These are phyloP conservation scores for Jackrogersella minutella DNA, from an alignment of 495 filamentous ascomycete genomes.

Conservation along the genomic window DNA sequence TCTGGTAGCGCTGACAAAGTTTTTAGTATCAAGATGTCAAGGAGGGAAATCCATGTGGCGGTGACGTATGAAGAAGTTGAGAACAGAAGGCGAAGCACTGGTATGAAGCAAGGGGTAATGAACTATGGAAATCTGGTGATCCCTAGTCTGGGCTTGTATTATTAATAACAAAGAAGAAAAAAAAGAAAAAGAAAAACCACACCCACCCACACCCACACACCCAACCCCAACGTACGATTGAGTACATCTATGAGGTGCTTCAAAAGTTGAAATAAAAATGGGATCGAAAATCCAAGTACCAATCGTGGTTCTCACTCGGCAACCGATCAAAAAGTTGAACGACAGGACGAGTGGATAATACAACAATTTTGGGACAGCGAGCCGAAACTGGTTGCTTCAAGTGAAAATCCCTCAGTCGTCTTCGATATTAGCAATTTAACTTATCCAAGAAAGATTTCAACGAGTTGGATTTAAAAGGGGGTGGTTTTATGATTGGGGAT, in stretches of 20 bases:
- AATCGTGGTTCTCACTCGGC: conserved; percentile 16
- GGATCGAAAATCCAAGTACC: conserved; percentile 14
- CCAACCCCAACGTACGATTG: not conserved
- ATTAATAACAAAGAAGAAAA: not conserved
- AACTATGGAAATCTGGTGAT: conserved; percentile 1
- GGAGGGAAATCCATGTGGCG: conserved; percentile 8
- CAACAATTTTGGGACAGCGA: not conserved
- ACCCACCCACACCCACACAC: too few species aligned
- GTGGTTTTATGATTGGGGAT: conserved; percentile 11
- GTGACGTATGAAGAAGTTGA: conserved; percentile 17
- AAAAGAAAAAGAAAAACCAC: not conserved
- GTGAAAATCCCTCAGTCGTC: conserved; percentile 33
- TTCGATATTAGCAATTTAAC: conserved; percentile 30
- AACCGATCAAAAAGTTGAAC: conserved; percentile 10
- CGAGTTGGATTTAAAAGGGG: conserved; percentile 19
- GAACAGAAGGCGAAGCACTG: not conserved
- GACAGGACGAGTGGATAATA: conserved; percentile 28
- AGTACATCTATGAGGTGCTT: not conserved
- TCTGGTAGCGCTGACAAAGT: conserved; percentile 5
- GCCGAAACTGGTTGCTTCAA: conserved; percentile 20
- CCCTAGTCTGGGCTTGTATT: not conserved
- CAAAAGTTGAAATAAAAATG: not conserved
- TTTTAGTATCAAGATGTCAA: not conserved
- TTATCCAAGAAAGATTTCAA: conserved; percentile 12
- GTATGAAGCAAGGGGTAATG: conserved; percentile 19